Evolutionary conservation across 2,329 filamentous ascomycete species (phyloP), one percentile per base, ranked within the genome.

Genomic region (Colletotrichum navitas): DNA sequence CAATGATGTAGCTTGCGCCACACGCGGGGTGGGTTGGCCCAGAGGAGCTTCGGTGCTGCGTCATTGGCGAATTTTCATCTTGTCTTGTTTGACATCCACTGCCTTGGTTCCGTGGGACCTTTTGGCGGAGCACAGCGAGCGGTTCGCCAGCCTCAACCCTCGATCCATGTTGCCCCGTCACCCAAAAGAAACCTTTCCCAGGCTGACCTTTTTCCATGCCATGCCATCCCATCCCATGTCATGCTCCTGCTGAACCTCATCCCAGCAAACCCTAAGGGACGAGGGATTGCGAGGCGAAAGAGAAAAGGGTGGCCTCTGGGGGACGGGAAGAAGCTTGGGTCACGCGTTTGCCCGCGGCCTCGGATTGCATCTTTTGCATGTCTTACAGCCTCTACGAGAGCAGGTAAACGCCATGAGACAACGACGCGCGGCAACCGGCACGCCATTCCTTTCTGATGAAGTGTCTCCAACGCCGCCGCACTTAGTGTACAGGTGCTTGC

Each of bases 381-480:
- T 54, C 71, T 59, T 49, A 59, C 63, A 66, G 51, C 45, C 60
- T 8, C 45, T 41, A 41, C 26, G 32, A 51, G 41, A 32, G 18
- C 59, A 18, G 45, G n/a, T 18, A 34, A 18, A 36, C n/a, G 59
- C 59, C 12, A 34, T 43, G 67, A 73, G 67, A 66, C 68, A 68
- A 68, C 63, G 71, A 71, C 68, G 71, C 71, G 71, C 68, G 71
- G 71, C 71, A 54, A 6, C 56, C 36, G 43, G 58, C 60, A n/a
- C 49, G 34, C 56, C 54, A 52, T 41, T 60, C 39, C 52, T 39
- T 63, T 51, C 36, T 26, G 14, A 21, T 54, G 5, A 29, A 2
- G 29, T 41, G 21, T 62, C 3, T 51, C 52, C 34, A 43, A 51
- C 26, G 32, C 26, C 59, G 45, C 36, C 24, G 52, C 52, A 55